Percentiles rank a stretch among this genome's conserved stretches.
Evolutionary conservation across 495 filamentous ascomycete genomes (phyloP).

Genomic region (Aspergillus hancockii): DNA sequence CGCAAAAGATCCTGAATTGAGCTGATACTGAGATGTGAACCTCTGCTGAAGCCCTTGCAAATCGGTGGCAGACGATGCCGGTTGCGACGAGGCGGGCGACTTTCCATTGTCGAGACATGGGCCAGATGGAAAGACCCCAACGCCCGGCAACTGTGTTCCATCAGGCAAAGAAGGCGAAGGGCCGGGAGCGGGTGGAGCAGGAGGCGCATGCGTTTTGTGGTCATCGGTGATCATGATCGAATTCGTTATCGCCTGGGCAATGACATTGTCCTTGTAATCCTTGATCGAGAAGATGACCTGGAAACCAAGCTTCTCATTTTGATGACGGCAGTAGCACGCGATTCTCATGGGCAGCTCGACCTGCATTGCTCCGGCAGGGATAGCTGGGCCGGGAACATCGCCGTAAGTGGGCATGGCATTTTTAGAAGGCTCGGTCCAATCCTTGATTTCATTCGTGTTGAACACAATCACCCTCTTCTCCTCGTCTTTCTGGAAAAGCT

Average conservation of each 20-base stretch:
- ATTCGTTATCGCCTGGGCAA: slow-evolving; percentile 82
- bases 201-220: slow-evolving; percentile 76
- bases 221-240: slow-evolving; percentile 96
- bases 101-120: slow-evolving; percentile 33
- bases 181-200: slow-evolving; percentile 35
- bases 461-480: slow-evolving; percentile 83
- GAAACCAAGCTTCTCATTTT: slow-evolving; percentile 87
- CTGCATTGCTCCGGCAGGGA: slow-evolving; percentile 65
- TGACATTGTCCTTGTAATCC: slow-evolving; percentile 67
- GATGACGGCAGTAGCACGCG: slow-evolving; percentile 94
- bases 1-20: slow-evolving; percentile 38
- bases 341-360: slow-evolving; percentile 92
- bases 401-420: slow-evolving; percentile 28
- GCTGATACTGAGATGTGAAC: slow-evolving; percentile 47
- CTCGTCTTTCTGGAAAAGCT: slow-evolving; percentile 76
- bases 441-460: slow-evolving; percentile 87
- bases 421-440: slow-evolving; percentile 67
- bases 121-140: slow-evolving; percentile 46
- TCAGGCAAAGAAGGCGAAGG: slow-evolving; percentile 43
- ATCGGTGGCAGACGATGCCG: slow-evolving; percentile 50
- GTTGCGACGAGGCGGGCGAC: slow-evolving; percentile 28
- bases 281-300: slow-evolving; percentile 94
- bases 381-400: slow-evolving; percentile 32
- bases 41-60: slow-evolving; percentile 54
- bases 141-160: slow-evolving; percentile 45